Conservation (phyloP, 1,284 basidiomycete genomes). For the Cryptococcus floricola region DNA sequence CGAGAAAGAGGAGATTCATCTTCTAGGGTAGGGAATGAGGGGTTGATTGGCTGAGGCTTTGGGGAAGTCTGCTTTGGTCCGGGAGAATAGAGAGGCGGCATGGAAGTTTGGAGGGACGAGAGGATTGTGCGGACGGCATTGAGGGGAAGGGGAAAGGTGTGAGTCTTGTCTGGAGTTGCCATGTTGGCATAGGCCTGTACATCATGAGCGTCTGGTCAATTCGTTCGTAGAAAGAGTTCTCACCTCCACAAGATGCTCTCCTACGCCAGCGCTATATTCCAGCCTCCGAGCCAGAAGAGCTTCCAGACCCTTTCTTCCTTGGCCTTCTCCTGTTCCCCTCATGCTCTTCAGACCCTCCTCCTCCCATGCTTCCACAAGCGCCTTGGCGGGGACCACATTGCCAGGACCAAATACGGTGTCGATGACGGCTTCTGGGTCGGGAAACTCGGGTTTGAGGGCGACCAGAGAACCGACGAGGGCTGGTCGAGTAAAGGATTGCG, state of each 20-base stretch:
- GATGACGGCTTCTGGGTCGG: constrained; percentile 17
- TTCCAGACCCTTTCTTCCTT: constrained; percentile 5
- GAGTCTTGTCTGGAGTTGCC: constrained; percentile 22
- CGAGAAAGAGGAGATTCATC: neutral
- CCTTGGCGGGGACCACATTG: constrained; percentile 16
- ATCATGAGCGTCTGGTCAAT: neutral
- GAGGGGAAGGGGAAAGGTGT: constrained; percentile 32
- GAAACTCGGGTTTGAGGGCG: constrained; percentile 6
- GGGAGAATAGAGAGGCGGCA: constrained; percentile 18
- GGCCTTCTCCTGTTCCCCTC: constrained; percentile 4
- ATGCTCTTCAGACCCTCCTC: constrained; percentile 25
- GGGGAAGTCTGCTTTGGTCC: constrained; percentile 4
- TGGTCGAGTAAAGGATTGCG: constrained; percentile 38
- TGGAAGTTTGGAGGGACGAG: constrained; percentile 5
- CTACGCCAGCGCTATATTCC: constrained; percentile 28
- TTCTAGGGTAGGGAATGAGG: neutral
- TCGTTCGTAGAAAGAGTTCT: neutral
- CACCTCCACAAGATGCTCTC: constrained; percentile 42
- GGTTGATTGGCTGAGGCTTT: constrained; percentile 1
- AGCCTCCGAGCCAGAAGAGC: constrained; percentile 24
- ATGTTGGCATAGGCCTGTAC: constrained; percentile 39
- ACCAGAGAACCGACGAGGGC: constrained; percentile 27
- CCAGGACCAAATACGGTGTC: constrained; percentile 40
- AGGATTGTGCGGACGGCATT: constrained; percentile 12
- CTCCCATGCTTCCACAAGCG: constrained; percentile 35